Base-by-base conservation (phyloP, 225 moss, liverwort and hornwort genomes). In the Marchantia paleacea region DNA sequence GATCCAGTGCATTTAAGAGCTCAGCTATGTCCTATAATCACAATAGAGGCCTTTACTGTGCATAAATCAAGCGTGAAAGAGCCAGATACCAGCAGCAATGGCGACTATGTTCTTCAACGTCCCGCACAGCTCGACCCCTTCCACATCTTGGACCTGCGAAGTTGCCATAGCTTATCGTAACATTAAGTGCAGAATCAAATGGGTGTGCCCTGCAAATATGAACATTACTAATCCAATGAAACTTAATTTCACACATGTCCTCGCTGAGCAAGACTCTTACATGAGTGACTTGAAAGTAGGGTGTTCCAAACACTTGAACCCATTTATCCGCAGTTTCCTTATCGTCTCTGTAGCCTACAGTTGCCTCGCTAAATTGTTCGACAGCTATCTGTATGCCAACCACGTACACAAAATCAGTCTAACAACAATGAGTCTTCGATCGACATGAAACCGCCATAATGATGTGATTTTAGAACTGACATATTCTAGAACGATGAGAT, bases 41-140 rank as follows among this genome's bases (percentile, higher is more conserved):
- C n/a, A n/a, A n/a, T n/a, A n/a, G 39, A 39, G 39, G 39, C 39
- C 24, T n/a, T 15, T 26, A 65, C 63, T 3, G 24, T 20, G 63
- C n/a, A 65, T 15, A 69, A 18, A 47, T 16, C 15, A 50, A 71
- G 10, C 20, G 1, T 48, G 24, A 73, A 50, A 13, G 53, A 25
- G 51, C 26, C 25, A 15, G 55, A 53, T 85, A 93, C 91, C 93
- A 25, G 93, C 91, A 25, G 90, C 93, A 67, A 91, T 90, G 65
- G 93, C 93, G 54, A 91, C 93, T 78, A 93, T 85, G 80, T 91
- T 93, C 79, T 93, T 93, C 84, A 93, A 72, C 14, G 93, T 93
- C 57, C 90, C 91, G 72, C 91, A 91, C 73, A 91, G 84, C 83
- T 93, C 91, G 70, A 91, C 91, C 68, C 93, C 93, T 86, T 93